Conservation (phyloP, 306 rosid genomes). For the Vicia faba region DNA sequence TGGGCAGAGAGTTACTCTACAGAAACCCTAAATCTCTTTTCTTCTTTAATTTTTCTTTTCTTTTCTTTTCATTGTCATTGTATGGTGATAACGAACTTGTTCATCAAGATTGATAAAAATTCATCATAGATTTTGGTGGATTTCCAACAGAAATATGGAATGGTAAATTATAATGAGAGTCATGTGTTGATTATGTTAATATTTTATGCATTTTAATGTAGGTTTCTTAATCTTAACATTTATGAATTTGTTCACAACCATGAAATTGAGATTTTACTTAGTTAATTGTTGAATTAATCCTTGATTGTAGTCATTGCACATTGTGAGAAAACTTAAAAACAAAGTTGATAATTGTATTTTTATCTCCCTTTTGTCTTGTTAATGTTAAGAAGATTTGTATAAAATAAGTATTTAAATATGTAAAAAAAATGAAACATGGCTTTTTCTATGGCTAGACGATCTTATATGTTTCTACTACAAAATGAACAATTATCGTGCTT, state of each 20-base stretch:
- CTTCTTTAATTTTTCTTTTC: no score
- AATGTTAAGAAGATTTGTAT: no score
- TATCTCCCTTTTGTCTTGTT: no score
- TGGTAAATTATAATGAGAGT: conserved; percentile 62
- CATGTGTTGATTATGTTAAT: conserved; percentile 19
- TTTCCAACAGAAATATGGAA: conserved; percentile 92
- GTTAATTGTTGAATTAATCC: conserved; percentile 24
- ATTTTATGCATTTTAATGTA: conserved; percentile 20
- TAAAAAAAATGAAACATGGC: conserved; percentile 6
- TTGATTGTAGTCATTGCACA: background rate
- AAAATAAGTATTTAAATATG: background rate
- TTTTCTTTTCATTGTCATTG: no score
- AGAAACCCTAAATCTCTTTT: no score
- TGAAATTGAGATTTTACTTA: conserved; percentile 44
- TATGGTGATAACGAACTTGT: no score
- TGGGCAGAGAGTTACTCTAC: no score
- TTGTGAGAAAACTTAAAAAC: background rate
- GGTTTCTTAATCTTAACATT: conserved; percentile 37
- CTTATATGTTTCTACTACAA: conserved; percentile 18
- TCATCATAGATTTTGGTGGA: no score
- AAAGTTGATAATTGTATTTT: no score
- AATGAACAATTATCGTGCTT: background rate
- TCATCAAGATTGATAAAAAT: no score
- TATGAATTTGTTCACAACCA: conserved; percentile 59
- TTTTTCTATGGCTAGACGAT: conserved; percentile 20